Evolutionary conservation across 148 eudicot species (phyloP), one percentile per base, ranked within the genome.

Genomic region (Rheum nobile): DNA sequence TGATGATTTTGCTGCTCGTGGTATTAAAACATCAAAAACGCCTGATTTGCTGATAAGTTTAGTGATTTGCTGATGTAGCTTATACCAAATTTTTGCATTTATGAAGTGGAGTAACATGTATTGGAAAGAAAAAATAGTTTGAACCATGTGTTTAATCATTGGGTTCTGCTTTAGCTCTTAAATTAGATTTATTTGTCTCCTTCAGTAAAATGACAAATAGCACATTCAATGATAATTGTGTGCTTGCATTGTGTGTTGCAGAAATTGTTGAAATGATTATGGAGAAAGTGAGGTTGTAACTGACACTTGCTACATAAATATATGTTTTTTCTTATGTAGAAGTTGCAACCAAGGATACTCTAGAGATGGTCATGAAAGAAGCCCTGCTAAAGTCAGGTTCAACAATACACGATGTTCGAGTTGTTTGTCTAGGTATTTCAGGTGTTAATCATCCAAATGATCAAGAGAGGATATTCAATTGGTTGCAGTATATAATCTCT

Each of bases 381-480:
- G 84, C 96, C 67, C 85, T 91, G 69, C 76, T 79, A 50, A 78
- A 73, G 41, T 81, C 96, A 1, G 83, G 85, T 67, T 71, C 80
- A 68, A 84, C 73, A 71, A 78, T 68, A 72, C 87, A 84, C 3
- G 83, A 76, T 77, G 96, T 91, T 83, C 84, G 74, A 75, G 96
- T 91, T 84, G 78, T 91, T 80, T 88, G 89, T 79, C 83, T 91
- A 80, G 92, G 89, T 5, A 79, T 91, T 54, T 91, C 96, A 50
- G 96, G 93, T 68, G 96, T 91, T 74, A 88, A 88, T 78, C 88
- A 88, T 79, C 86, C 85, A 52, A 83, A 75, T 19, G 96, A 91
- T 79, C 93, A 88, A 81, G 86, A 87, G 48, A 83, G 84, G 71
- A 72, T 88, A 59, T 76, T 80, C 75, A 82, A 74, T 71, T 91